Conservation (phyloP, 73 alveolate genomes). For the Stentor coeruleus region DNA sequence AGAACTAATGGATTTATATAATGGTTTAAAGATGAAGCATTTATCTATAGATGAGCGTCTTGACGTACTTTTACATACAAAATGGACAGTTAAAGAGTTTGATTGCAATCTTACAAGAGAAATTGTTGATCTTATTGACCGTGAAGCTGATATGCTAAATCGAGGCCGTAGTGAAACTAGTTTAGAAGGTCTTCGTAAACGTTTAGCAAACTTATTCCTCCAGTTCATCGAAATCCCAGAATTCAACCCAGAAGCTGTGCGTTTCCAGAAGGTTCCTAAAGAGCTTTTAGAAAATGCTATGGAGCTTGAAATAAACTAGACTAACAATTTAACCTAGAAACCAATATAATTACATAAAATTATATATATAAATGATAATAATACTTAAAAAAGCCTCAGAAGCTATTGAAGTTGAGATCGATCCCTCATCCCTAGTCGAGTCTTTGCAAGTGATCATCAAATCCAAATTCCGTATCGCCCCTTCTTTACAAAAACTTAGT, state of each 20-base stretch:
- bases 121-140: constrained; percentile 97
- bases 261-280: constrained; percentile 96
- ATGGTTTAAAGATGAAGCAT: constrained; percentile 78
- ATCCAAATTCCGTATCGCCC: background rate
- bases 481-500: background rate
- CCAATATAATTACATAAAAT: no score
- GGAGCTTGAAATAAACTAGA: constrained; percentile 10
- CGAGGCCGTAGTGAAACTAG: constrained; percentile 98
- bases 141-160: constrained; percentile 99
- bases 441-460: background rate
- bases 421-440: background rate
- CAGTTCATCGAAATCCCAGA: constrained; percentile 99
- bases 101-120: constrained; percentile 97
- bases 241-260: constrained; percentile 99
- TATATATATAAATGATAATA: background rate
- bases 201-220: constrained; percentile 94
- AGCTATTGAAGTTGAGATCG: background rate
- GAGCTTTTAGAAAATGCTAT: constrained; percentile 65
- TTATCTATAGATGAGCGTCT: constrained; percentile 93
- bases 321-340: no score
- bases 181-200: constrained; percentile 93
- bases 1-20: constrained; percentile 95
- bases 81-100: constrained; percentile 98
- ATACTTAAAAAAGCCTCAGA: background rate
- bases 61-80: constrained; percentile 91